Evolutionary conservation across 257 asterid genomes (phyloP), one percentile per base, ranked within the genome.

Genomic region (Osmanthus fragrans): DNA sequence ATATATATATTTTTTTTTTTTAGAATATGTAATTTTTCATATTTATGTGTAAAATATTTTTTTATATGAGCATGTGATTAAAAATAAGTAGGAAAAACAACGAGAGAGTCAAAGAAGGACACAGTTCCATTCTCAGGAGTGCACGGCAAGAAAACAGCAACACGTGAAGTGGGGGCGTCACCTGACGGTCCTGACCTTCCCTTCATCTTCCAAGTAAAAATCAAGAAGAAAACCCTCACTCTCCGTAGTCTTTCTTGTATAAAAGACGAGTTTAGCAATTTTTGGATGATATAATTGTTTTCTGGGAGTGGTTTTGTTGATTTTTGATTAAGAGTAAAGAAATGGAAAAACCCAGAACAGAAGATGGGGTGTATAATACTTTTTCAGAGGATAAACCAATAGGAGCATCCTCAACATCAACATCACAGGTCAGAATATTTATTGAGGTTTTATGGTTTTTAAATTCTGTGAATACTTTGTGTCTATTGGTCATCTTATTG

Each of bases 381-480:
- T 1, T 23, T 23, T 21, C 67, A 23, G 67, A 60, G 32, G 69
- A 25, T 8, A 25, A 63, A 63, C 15, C 33, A 11, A 25, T 63
- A 13, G 33, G 4, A 11, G 18, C 32, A 25, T 2, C 30, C 68
- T 60, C 68, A 60, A 23, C 18, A 63, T 63, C 18, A 63, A 63
- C 69, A 63, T 25, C 69, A 63, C 34, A 63, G 69, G 69, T 63
- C n/a, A n/a, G n/a, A n/a, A n/a, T n/a, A n/a, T n/a, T n/a, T n/a
- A 63, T 1, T 63, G 16, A 3, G 18, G 33, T 63, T 63, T 63
- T 23, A 63, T 23, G 69, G 33, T 40, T 9, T 74, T 7, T 84
- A 45, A 5, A 39, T 11, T 23, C 64, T 78, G 70, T 60, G 32
- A 37, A 7, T 16, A 4, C 67, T n/a, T n/a, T 74, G 16, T 68